Evolutionary conservation across 202 grass and related monocot species (phyloP).

Genomic region (Digitaria exilis): DNA sequence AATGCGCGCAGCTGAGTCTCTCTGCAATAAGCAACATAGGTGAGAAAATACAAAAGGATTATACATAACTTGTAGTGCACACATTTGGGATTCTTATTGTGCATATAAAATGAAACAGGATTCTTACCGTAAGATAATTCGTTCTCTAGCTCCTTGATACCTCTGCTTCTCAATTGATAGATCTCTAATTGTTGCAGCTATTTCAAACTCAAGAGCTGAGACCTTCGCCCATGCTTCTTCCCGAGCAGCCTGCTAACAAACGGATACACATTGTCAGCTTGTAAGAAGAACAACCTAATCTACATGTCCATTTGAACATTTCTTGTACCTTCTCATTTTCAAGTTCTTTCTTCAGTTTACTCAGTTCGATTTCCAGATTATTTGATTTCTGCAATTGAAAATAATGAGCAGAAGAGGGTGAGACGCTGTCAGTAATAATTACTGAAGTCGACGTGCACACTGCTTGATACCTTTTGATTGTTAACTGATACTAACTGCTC

Average conservation of each 20-base stretch:
- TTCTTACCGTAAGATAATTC: conserved; percentile 88
- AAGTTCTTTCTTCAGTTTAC: conserved; percentile 71
- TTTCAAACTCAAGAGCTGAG: conserved; percentile 91
- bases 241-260: conserved; percentile 88
- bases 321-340: conserved; percentile 95
- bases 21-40: conserved; percentile 48
- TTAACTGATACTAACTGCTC: conserved; percentile 65
- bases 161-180: conserved; percentile 91
- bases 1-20: conserved; percentile 95
- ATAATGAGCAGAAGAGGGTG: not conserved
- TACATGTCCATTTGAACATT: conserved; percentile 36
- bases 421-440: conserved; percentile 23
- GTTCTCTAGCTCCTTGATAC: conserved; percentile 93
- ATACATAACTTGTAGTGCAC: conserved; percentile 25
- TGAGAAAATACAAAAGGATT: not conserved
- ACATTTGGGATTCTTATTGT: conserved; percentile 13
- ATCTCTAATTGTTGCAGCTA: conserved; percentile 88
- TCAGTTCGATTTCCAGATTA: conserved; percentile 70
- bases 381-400: conserved; percentile 81
- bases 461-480: conserved; percentile 61
- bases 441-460: conserved; percentile 22
- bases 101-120: conserved; percentile 15
- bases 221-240: conserved; percentile 98
- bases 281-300: conserved; percentile 29
- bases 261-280: conserved; percentile 55